phyloP scores from a whole-genome alignment of 2,329 filamentous ascomycete genomes.

The Claviceps sp. region DNA sequence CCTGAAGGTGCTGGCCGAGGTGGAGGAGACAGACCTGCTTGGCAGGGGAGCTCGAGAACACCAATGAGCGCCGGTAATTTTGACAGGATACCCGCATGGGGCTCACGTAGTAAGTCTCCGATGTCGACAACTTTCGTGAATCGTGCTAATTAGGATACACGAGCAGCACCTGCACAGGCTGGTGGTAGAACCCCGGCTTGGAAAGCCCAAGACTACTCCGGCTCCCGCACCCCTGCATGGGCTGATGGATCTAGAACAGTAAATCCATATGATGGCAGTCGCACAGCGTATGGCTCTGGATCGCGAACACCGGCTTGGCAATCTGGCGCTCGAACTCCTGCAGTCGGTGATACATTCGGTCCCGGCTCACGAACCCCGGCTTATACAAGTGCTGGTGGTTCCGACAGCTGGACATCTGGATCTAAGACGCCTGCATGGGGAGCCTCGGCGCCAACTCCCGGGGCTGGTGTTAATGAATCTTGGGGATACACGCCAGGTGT shows the following conservation, averaged over 20 bases:
- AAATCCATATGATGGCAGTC: slow-evolving; percentile 59
- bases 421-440: slow-evolving; percentile 70
- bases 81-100: slow-evolving; percentile 68
- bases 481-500: slow-evolving; percentile 46
- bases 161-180: slow-evolving; percentile 35
- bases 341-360: slow-evolving; percentile 45
- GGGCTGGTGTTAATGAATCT: slow-evolving; percentile 41
- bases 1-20: slow-evolving; percentile 31
- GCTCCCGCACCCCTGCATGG: slow-evolving; percentile 58
- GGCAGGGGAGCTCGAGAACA: slow-evolving; percentile 55
- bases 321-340: slow-evolving; percentile 61
- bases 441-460: slow-evolving; percentile 43
- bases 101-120: slow-evolving; percentile 47
- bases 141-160: not conserved
- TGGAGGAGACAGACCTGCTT: slow-evolving; percentile 37
- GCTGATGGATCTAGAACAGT: slow-evolving; percentile 52
- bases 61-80: slow-evolving; percentile 46
- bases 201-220: slow-evolving; percentile 38
- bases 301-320: slow-evolving; percentile 66
- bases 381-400: slow-evolving; percentile 31
- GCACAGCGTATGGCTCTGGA: slow-evolving; percentile 64
- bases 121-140: not conserved
- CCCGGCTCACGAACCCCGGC: slow-evolving; percentile 56
- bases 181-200: slow-evolving; percentile 51
- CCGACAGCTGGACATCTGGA: slow-evolving; percentile 51